phyloP scores from a whole-genome alignment of 2,329 filamentous ascomycete genomes.

The Xylariaceae sp. region DNA sequence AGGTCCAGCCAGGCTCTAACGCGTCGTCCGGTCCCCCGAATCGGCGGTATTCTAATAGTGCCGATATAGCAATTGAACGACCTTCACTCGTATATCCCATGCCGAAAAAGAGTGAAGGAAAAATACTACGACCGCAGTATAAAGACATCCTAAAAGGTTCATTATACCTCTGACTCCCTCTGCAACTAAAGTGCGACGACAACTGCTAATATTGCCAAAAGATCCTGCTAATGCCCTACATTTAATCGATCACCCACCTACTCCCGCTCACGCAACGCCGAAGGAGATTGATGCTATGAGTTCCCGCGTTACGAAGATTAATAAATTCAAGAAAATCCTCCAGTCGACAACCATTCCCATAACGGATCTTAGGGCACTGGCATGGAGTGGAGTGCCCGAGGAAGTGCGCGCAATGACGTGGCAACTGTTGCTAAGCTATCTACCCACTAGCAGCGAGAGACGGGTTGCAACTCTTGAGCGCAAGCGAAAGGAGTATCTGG shows the following conservation, averaged over 20 bases:
- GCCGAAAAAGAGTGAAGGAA: constrained; percentile 84
- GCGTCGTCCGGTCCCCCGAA: constrained; percentile 35
- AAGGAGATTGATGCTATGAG: constrained; percentile 85
- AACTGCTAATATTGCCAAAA: constrained; percentile 23
- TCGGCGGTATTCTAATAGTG: constrained; percentile 74
- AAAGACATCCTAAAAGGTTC: constrained; percentile 82
- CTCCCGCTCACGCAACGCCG: constrained; percentile 64
- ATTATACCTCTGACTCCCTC: background rate
- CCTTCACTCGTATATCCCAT: constrained; percentile 78
- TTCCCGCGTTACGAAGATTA: constrained; percentile 85
- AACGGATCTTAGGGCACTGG: constrained; percentile 72
- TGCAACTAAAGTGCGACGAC: background rate
- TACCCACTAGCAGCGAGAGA: constrained; percentile 93
- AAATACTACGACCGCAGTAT: constrained; percentile 94
- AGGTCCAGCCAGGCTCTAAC: constrained; percentile 34
- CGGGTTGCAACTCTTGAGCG: constrained; percentile 84
- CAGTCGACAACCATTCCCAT: constrained; percentile 87
- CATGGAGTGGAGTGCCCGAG: constrained; percentile 91
- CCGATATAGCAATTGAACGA: constrained; percentile 89
- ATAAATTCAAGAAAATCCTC: constrained; percentile 95
- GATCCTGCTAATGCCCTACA: constrained; percentile 91
- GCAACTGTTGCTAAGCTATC: constrained; percentile 90
- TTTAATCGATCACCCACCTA: constrained; percentile 79
- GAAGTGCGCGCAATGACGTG: constrained; percentile 99
- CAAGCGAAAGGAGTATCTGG: constrained; percentile 93